Percentiles rank a stretch among this genome's conserved stretches.
Evolutionary conservation across 768 basidiomycete species (phyloP).

Genomic region (Calocera viscosa): DNA sequence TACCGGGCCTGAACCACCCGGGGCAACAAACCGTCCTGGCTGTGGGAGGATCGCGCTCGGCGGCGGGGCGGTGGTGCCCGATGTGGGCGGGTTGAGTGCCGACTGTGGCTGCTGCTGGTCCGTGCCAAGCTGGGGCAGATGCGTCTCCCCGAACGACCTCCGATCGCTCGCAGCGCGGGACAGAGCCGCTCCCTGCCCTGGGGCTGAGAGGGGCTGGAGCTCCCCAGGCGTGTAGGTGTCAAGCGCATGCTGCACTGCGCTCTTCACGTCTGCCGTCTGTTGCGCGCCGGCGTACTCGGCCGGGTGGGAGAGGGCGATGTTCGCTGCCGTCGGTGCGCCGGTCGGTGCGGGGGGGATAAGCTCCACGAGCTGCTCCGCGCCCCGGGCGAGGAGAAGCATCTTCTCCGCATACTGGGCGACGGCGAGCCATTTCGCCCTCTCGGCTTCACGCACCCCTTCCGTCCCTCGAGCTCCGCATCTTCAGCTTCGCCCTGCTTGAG

Average conservation of each 20-base stretch:
- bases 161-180: conserved; percentile 45
- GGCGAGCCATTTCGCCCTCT: conserved; percentile 67
- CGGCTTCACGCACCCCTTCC: conserved; percentile 63
- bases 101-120: neutral
- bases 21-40: conserved; percentile 17
- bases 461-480: conserved; percentile 54
- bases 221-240: conserved; percentile 66
- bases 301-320: neutral
- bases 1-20: neutral
- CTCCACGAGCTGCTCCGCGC: conserved; percentile 49
- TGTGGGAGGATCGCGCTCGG: conserved; percentile 21
- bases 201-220: neutral
- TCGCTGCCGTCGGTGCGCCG: conserved; percentile 8
- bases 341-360: conserved; percentile 61
- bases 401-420: conserved; percentile 80
- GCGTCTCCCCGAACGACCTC: conserved; percentile 72
- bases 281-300: conserved; percentile 43
- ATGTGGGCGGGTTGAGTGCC: conserved; percentile 21
- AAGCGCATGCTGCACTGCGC: conserved; percentile 61
- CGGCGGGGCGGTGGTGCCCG: conserved; percentile 9
- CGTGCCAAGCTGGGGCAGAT: conserved; percentile 35
- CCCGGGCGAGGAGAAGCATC: conserved; percentile 58
- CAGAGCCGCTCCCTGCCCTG: neutral
- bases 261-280: conserved; percentile 55
- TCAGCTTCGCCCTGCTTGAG: conserved; percentile 54